phyloP scores from a whole-genome alignment of 306 rosid genomes.

The Dalbergia cochinchinensis region DNA sequence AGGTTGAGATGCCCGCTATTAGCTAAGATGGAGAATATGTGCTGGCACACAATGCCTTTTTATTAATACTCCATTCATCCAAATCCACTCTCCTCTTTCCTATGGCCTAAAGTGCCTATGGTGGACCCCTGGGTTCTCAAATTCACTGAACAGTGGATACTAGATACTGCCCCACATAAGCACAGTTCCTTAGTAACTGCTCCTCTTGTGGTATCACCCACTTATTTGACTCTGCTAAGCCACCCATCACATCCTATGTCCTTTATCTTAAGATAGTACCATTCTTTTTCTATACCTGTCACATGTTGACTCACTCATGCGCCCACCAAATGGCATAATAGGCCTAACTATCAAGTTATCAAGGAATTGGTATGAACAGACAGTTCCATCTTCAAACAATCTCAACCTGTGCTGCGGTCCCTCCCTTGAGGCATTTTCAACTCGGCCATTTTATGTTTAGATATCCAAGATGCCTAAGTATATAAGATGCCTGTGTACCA shows the following conservation, averaged over 20 bases:
- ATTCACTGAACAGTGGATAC: slow-evolving; percentile 12
- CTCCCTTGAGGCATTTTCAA: neutral
- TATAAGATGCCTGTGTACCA: neutral
- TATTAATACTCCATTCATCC: slow-evolving; percentile 18
- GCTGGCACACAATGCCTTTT: slow-evolving; percentile 39
- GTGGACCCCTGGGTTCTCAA: slow-evolving; percentile 29
- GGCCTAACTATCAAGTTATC: slow-evolving; percentile 24
- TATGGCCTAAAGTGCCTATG: slow-evolving; percentile 37
- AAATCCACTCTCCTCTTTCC: slow-evolving; percentile 36
- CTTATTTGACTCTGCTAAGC: slow-evolving; percentile 23
- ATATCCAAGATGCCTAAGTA: no score
- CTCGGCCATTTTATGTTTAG: neutral
- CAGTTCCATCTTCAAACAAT: slow-evolving; percentile 13
- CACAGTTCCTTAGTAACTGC: slow-evolving; percentile 40
- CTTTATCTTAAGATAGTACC: slow-evolving; percentile 42
- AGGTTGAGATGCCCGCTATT: slow-evolving; percentile 31
- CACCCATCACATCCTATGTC: slow-evolving; percentile 45
- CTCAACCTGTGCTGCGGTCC: neutral
- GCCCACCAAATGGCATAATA: slow-evolving; percentile 29
- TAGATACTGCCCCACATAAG: slow-evolving; percentile 40
- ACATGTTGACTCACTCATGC: slow-evolving; percentile 45
- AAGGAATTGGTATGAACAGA: slow-evolving; percentile 37
- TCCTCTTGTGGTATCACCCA: neutral
- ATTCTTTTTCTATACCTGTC: slow-evolving; percentile 42
- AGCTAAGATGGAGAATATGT: slow-evolving; percentile 17